Percentiles rank a stretch among this genome's conserved stretches.
Conservation (phyloP, 495 filamentous ascomycete genomes). For the Penicillium lagena region DNA sequence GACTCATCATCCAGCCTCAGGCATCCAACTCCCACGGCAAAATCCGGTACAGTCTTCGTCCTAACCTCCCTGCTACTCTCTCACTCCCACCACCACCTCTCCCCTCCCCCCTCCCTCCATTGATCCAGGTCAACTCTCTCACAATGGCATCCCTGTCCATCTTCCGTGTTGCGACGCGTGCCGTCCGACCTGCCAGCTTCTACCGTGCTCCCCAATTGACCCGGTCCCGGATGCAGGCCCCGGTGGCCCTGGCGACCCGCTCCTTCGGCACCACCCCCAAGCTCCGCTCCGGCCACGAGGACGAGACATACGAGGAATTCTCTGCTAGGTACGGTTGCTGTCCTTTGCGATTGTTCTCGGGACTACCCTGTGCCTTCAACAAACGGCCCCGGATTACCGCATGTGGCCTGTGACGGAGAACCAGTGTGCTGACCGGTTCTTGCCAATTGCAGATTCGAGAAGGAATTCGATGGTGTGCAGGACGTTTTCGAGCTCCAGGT, state of each 20-base stretch:
- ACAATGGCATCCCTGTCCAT: conserved; percentile 62
- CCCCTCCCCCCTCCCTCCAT: conserved; percentile 26
- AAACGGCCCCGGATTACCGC: no score
- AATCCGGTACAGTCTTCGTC: conserved; percentile 36
- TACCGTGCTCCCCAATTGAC: conserved; percentile 51
- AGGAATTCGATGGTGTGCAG: conserved; percentile 95
- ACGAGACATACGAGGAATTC: conserved; percentile 98
- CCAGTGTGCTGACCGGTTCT: conserved; percentile 9
- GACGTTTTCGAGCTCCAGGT: conserved; percentile 99
- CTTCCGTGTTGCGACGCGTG: conserved; percentile 64
- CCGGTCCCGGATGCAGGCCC: conserved; percentile 51
- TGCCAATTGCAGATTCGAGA: conserved; percentile 74
- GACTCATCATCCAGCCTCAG: conserved; percentile 27
- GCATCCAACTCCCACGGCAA: conserved; percentile 44
- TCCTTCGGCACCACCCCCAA: conserved; percentile 65
- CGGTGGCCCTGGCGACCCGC: conserved; percentile 44
- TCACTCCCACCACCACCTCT: conserved; percentile 22
- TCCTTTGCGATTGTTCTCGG: neutral
- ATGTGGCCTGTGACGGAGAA: neutral
- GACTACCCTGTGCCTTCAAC: no score
- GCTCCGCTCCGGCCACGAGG: conserved; percentile 61
- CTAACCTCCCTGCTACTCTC: conserved; percentile 18
- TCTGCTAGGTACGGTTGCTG: conserved; percentile 74
- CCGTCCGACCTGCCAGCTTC: conserved; percentile 55
- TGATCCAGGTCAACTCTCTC: conserved; percentile 22